Base-by-base conservation (phyloP, 2,329 filamentous ascomycete genomes). In the Xylariaceae sp. region DNA sequence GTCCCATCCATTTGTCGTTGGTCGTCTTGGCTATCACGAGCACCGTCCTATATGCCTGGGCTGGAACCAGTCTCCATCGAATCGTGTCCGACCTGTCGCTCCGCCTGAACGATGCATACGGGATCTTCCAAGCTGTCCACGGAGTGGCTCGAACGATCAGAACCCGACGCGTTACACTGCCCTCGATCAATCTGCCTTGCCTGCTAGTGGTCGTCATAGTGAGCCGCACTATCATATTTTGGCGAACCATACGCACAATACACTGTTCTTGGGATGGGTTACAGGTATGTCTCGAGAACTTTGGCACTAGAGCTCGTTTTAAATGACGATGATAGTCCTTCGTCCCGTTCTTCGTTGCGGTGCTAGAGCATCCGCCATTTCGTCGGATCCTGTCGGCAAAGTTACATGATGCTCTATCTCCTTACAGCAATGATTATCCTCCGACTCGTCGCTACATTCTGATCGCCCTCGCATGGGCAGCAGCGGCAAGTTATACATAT, bases 1-100 rank as follows among this genome's bases (percentile, higher is more conserved):
- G 64, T 7, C 64, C 64, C 3, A 53, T 67, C 14, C 65, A 67
- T 35, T 62, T 67, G 44, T 64, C 65, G 19, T 52, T 67, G 42
- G 21, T 62, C 11, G 59, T 58, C 2, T 48, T 63, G 22, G 20
- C 63, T 20, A 43, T 60, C 37, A 45, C 55, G 5, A 58, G 61
- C 14, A 29, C 54, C 22, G 40, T 52, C 17, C 48, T 61, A 19
- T 47, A 46, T 7, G 38, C 44, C 57, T 22, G 48, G 43, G 33
- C 35, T 37, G 34, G 54, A 48, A 29, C 29, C 47, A 11, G 47
- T 33, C 29, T 50, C 44, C 36, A 40, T 32, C 25, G 23, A 32
- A 22, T 17, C 32, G 5, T 17, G 32, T 8, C 17, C n/a, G 20
- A 20, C 38, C 32, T 40, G 33, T 14, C n/a, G 21, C 27, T 17